Base-by-base conservation (phyloP, 495 filamentous ascomycete species). In the Melanomma pulvis-pyrius region DNA sequence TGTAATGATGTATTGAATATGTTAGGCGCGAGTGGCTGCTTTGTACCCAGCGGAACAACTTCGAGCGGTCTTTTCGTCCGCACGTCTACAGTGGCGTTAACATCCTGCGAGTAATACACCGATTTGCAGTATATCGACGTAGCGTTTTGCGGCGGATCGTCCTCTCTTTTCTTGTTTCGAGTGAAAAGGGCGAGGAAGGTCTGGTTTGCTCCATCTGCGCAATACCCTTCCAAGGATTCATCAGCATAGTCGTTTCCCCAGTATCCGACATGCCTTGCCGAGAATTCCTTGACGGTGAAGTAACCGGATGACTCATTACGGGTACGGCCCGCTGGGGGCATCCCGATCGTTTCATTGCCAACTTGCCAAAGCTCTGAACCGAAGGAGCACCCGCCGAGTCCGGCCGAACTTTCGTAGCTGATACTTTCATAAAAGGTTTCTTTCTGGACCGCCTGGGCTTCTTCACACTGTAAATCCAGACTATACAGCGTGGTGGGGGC, bases 51-150 rank as follows among this genome's bases (percentile, higher is more conserved):
- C 0, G 71, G 61, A 19, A 19, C 39, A 17, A 63, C 47, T 0
- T 61, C 39, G 1, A 63, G 30, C 0, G 73, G 55, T 3, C 25
- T 47, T 51, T 60, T 65, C 15, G 46, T 41, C 3, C 54, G 58
- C 2, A 52, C 26, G 25, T 58, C 59, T 0, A 82, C 60, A 0
- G 74, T 75, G 4, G 76, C 71, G 15, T 71, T 63, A 13, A 78
- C 71, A 1, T 74, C 25, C 50, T 77, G 75, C 9, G 63, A 56
- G 49, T 71, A 75, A 54, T 83, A 83, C 0, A 17, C 72, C 1
- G 81, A 57, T 24, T 74, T 55, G 59, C 81, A 83, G 30, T 74
- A 82, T 0, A 79, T 46, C 3, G 71, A 67, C 5, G 76, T 79
- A 15, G 74, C 26, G 25, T 49, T 49, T 17, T 52, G 13, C 9